phyloP scores from a whole-genome alignment of 2,329 filamentous ascomycete species.

The Colletotrichum abscissum region DNA sequence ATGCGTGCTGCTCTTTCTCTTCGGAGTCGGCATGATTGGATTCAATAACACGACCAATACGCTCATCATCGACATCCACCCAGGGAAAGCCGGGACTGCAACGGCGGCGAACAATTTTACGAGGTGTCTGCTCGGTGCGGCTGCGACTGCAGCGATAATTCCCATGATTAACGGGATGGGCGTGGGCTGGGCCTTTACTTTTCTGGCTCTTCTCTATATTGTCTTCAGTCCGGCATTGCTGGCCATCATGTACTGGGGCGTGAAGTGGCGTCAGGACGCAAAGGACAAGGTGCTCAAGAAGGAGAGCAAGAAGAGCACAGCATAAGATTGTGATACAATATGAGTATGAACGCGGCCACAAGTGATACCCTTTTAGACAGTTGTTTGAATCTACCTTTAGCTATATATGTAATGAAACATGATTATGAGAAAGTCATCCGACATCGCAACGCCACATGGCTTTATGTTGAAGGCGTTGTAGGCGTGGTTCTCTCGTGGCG shows the following conservation, averaged over 20 bases:
- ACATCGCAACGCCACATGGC: background rate
- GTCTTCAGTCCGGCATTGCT: slow-evolving; percentile 52
- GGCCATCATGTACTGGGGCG: slow-evolving; percentile 54
- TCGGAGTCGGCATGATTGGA: slow-evolving; percentile 62
- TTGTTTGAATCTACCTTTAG: background rate
- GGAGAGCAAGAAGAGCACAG: slow-evolving; percentile 1
- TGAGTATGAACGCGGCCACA: background rate
- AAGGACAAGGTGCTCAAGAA: slow-evolving; percentile 40
- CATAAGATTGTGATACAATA: background rate
- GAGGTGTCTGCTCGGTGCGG: slow-evolving; percentile 66
- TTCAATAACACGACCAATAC: slow-evolving; percentile 65
- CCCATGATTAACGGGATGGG: slow-evolving; percentile 64
- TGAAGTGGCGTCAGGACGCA: slow-evolving; percentile 54
- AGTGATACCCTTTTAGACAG: slow-evolving; percentile 11
- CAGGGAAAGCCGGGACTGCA: slow-evolving; percentile 61
- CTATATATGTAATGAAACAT: background rate
- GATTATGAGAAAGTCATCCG: too few relatives aligned
- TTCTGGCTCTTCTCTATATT: slow-evolving; percentile 57
- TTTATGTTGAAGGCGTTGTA: background rate
- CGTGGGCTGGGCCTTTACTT: slow-evolving; percentile 62
- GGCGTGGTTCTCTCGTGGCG: too few relatives aligned
- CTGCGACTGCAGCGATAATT: slow-evolving; percentile 61
- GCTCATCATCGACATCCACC: slow-evolving; percentile 67
- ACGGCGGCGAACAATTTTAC: slow-evolving; percentile 68
- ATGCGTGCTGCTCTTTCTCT: slow-evolving; percentile 57